Conservation (phyloP, 345 rosid genomes). For the Bruguiera gymnorhiza region DNA sequence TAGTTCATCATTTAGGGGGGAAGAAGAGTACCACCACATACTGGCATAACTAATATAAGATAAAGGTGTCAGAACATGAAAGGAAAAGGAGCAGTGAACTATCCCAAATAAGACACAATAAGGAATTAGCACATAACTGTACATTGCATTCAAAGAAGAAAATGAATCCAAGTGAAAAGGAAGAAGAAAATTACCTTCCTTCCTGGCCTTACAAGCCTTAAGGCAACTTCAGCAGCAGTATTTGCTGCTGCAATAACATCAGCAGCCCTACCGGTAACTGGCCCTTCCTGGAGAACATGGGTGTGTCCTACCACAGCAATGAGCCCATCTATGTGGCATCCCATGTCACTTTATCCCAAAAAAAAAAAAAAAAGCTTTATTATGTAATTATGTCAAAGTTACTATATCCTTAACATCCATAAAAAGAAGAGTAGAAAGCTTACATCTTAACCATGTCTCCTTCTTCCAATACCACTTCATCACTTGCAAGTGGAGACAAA, state of each 20-base stretch:
- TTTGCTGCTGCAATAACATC: slow-evolving; percentile 92
- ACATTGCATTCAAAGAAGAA: too few species aligned
- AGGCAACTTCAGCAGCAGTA: slow-evolving; percentile 96
- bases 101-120: not conserved
- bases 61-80: not conserved
- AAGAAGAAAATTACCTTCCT: slow-evolving; percentile 57
- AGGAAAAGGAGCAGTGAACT: too few species aligned
- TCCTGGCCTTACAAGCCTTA: slow-evolving; percentile 97
- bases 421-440: slow-evolving; percentile 16
- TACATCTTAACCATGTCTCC: slow-evolving; percentile 92
- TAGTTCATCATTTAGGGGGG: slow-evolving; percentile 53
- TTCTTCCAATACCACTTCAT: slow-evolving; percentile 67
- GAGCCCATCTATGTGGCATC: slow-evolving; percentile 98
- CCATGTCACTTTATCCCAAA: slow-evolving; percentile 64
- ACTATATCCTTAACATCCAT: not conserved
- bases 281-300: slow-evolving; percentile 73
- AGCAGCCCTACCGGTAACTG: slow-evolving; percentile 69
- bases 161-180: not conserved
- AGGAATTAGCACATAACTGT: not conserved
- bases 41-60: not conserved
- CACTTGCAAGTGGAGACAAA: slow-evolving; percentile 87
- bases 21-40: not conserved
- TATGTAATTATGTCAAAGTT: not conserved
- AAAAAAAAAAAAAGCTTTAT: slow-evolving; percentile 6
- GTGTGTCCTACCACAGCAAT: slow-evolving; percentile 93